Evolutionary conservation across 441 rosid genomes (phyloP).

Genomic region (Adansonia grandidieri): DNA sequence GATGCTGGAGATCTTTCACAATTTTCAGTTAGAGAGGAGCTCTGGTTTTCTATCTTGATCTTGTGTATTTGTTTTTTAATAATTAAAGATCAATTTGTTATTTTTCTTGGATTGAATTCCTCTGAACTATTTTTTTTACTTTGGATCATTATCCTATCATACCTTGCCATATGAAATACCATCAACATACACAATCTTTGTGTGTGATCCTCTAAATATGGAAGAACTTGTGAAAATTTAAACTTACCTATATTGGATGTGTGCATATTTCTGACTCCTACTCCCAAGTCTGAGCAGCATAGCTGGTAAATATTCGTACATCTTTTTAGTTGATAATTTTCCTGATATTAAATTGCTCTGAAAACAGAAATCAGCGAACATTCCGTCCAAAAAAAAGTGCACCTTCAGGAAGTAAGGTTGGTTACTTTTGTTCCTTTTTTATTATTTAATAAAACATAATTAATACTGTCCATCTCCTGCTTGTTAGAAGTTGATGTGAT

Average conservation of each 20-base stretch:
- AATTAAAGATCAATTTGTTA: not conserved
- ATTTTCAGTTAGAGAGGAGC: not conserved
- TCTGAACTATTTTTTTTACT: not conserved
- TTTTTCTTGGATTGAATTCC: not conserved
- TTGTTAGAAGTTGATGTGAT: conserved; percentile 13
- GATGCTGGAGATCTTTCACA: not conserved
- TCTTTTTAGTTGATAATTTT: conserved; percentile 26
- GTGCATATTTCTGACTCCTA: not conserved
- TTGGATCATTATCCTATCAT: not conserved
- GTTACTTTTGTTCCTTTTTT: conserved; percentile 28
- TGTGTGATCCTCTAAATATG: not conserved
- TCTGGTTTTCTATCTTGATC: conserved; percentile 9
- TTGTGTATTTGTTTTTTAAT: not conserved
- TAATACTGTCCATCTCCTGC: not conserved
- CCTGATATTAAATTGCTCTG: conserved; percentile 24
- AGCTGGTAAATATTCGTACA: not conserved
- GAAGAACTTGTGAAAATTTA: not conserved
- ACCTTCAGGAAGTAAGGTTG: conserved; percentile 97
- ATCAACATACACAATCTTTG: not conserved
- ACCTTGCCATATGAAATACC: not conserved
- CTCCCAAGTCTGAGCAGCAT: not conserved
- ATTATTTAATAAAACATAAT: not conserved
- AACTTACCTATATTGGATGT: not conserved
- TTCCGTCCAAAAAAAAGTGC: conserved; percentile 98
- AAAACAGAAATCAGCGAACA: conserved; percentile 86